Evolutionary conservation across 139 green algal genomes (phyloP).

Genomic region (Dunaliella primolecta): DNA sequence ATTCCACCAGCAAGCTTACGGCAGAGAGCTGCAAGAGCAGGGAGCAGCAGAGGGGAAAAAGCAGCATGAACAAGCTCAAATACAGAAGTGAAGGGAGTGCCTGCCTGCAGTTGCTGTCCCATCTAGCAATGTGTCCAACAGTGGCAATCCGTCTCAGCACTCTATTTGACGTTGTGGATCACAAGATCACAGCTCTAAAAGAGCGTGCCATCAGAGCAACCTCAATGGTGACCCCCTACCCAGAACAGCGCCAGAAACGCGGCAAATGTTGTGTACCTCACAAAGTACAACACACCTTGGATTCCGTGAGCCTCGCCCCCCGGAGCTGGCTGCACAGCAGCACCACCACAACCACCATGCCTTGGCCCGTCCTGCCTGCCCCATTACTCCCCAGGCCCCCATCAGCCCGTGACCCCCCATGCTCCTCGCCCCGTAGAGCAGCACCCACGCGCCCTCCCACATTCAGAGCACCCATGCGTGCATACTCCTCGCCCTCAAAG

Average conservation of each 20-base stretch:
- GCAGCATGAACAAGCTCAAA: not conserved
- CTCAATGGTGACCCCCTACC: too few species aligned
- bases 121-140: too few species aligned
- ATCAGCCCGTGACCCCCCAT: too few species aligned
- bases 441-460: not conserved
- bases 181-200: too few species aligned
- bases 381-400: too few species aligned
- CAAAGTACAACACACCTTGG: constrained; percentile 51
- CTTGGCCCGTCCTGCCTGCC: constrained; percentile 24
- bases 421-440: not conserved
- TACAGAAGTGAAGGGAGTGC: too few species aligned
- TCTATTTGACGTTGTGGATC: too few species aligned
- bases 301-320: constrained; percentile 59
- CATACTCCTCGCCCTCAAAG: constrained; percentile 29
- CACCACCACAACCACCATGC: constrained; percentile 70
- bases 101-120: too few species aligned
- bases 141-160: too few species aligned
- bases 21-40: constrained; percentile 29
- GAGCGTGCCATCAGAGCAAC: too few species aligned
- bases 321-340: constrained; percentile 84
- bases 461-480: not conserved
- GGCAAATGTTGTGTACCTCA: too few species aligned
- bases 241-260: too few species aligned
- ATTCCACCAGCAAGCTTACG: constrained; percentile 62
- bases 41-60: not conserved